Evolutionary conservation across 768 basidiomycete species (phyloP).

Genomic region (Tricholoma saponaceum): DNA sequence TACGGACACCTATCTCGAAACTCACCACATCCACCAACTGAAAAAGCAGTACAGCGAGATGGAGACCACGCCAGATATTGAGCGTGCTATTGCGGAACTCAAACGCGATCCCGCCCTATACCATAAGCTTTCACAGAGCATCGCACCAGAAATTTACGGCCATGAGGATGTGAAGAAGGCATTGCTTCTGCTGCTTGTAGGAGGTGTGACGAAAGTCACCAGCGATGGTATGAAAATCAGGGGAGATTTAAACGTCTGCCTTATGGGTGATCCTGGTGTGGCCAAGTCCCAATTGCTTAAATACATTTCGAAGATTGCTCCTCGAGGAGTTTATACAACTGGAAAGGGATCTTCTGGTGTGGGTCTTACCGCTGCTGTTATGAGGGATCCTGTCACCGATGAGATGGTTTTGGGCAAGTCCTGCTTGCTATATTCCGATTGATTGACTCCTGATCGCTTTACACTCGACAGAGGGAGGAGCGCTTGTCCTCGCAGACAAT

Average conservation of each 20-base stretch:
- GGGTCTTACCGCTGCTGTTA: constrained; percentile 97
- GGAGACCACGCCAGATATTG: constrained; percentile 86
- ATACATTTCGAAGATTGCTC: constrained; percentile 98
- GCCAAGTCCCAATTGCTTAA: constrained; percentile 97
- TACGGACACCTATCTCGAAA: constrained; percentile 96
- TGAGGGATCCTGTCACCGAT: constrained; percentile 98
- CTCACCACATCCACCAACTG: constrained; percentile 85
- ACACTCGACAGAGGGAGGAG: constrained; percentile 81
- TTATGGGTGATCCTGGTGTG: constrained; percentile 99
- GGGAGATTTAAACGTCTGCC: constrained; percentile 94
- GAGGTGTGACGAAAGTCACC: constrained; percentile 92
- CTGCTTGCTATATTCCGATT: neutral
- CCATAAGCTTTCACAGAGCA: constrained; percentile 83
- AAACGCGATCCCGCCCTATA: constrained; percentile 78
- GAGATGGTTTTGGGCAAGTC: constrained; percentile 95
- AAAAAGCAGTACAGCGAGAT: constrained; percentile 97
- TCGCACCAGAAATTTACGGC: constrained; percentile 98
- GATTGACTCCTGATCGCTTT: constrained; percentile 1
- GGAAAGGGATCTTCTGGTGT: constrained; percentile 98
- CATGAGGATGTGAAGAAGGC: constrained; percentile 98
- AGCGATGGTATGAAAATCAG: constrained; percentile 99
- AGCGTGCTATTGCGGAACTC: constrained; percentile 62
- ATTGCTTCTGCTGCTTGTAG: constrained; percentile 84
- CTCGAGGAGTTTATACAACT: constrained; percentile 96
- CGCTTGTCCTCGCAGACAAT: constrained; percentile 97